Evolutionary conservation across 768 basidiomycete genomes (phyloP), one percentile per base, ranked within the genome.

Genomic region (Kwoniella europaea): DNA sequence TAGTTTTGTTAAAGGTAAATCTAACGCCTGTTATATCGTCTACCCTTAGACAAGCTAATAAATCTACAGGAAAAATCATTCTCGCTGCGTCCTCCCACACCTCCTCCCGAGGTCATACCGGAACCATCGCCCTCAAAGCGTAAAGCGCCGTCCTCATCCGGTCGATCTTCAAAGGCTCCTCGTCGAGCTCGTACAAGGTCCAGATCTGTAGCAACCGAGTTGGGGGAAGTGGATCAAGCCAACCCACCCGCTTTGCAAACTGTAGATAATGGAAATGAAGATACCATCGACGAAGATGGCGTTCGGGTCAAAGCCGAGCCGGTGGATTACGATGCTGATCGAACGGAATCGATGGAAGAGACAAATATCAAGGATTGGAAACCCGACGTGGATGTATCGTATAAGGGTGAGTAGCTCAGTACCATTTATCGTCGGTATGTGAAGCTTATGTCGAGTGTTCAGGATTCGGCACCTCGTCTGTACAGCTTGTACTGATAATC

Each of bases 1-100:
- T 91, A 0, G 87, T 94, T 2, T 85, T 94, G 9, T 85, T 92
- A 75, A 96, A 96, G 87, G 94, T 91, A 61, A n/a, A 84, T 72
- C 20, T 7, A 22, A 35, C 9, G 3, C 43, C 20, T 22, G 10
- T 44, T 15, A 35, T 35, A 35, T 35, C 35, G 35, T 7, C 35
- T 35, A 35, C 35, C 35, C 7, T 35, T 35, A 7, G 35, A 35
- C 6, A 35, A 35, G 35, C n/a, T 41, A 54, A 56, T 20, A 27
- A 2, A 35, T 35, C 52, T 6, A 52, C 24, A 76, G 77, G 59
- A 79, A 56, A 81, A 81, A 61, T 60, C 71, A 16, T 78, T 65
- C 63, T 75, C 74, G 3, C 71, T 80, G 4, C 74, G 79, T 27
- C 73, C 77, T 0, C 74, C 77, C 12, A 75, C 77, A 1, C 68